Percentiles rank a stretch among this genome's conserved stretches.
Evolutionary conservation across 306 rosid genomes (phyloP).

Genomic region (Trifolium repens): DNA sequence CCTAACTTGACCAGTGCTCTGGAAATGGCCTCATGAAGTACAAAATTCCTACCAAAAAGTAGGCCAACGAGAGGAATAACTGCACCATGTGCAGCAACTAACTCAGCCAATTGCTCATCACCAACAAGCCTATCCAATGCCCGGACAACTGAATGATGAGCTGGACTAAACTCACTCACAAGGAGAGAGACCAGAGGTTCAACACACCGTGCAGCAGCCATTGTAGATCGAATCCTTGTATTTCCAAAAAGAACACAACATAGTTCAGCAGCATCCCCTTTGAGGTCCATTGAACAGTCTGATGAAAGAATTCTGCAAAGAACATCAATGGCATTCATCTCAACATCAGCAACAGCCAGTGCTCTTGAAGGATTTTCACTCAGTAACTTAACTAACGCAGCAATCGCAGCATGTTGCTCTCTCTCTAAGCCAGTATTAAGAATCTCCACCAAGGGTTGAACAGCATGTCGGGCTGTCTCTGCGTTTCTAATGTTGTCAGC

Average conservation of each 20-base stretch:
- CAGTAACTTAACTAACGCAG: conserved; percentile 87
- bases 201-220: conserved; percentile 98
- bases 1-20: conserved; percentile 97
- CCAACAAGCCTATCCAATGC: conserved; percentile 98
- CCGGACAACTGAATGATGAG: conserved; percentile 92
- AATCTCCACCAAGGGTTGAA: conserved; percentile 97
- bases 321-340: conserved; percentile 97
- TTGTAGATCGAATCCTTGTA: conserved; percentile 90
- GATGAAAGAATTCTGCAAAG: conserved; percentile 96
- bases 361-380: conserved; percentile 97
- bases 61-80: conserved; percentile 97
- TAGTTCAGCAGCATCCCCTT: conserved; percentile 98
- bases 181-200: conserved; percentile 98
- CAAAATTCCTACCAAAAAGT: conserved; percentile 83
- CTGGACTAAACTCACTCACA: conserved; percentile 89
- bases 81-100: conserved; percentile 98
- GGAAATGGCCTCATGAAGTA: conserved; percentile 95
- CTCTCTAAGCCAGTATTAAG: conserved; percentile 91
- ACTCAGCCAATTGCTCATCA: conserved; percentile 93
- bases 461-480: conserved; percentile 88
- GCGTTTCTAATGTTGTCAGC: conserved; percentile 95
- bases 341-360: conserved; percentile 95
- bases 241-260: conserved; percentile 93
- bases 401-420: conserved; percentile 98
- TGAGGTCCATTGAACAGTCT: conserved; percentile 88